A percentile compares a stretch with the other conserved stretches of the same genome.
Evolutionary conservation across 1,284 basidiomycete species (phyloP).

Genomic region (Microbotryum lychnidis-dioicae): DNA sequence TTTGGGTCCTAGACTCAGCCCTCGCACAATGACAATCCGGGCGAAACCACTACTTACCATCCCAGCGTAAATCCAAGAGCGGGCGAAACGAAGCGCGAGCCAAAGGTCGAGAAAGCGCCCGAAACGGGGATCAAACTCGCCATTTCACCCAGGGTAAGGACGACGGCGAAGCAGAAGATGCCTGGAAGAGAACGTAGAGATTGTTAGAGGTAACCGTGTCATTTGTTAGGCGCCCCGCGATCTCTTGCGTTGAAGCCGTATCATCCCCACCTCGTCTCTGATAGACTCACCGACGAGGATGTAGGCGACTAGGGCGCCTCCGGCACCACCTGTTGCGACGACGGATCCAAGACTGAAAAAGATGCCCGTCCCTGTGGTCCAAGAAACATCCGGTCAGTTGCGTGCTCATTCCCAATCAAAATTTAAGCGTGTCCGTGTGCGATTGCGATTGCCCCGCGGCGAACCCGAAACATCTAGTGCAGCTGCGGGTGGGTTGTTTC

Average conservation of each 20-base stretch:
- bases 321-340: conserved; percentile 22
- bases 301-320: conserved; percentile 18
- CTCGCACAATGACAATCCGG: neutral
- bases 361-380: conserved; percentile 1
- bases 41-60: neutral
- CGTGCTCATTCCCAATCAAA: neutral
- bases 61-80: conserved; percentile 17
- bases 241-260: neutral
- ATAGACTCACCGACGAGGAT: conserved; percentile 2
- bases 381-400: neutral
- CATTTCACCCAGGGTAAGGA: conserved; percentile 22
- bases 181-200: neutral
- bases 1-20: neutral
- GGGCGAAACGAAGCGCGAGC: conserved; percentile 11
- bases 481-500: neutral
- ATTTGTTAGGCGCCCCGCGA: neutral
- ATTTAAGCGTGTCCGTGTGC: neutral
- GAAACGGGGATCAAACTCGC: conserved; percentile 7
- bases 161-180: conserved; percentile 2
- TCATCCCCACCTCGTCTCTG: neutral
- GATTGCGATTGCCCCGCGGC: neutral
- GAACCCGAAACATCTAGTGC: neutral
- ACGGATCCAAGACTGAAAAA: conserved; percentile 11
- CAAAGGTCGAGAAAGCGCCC: conserved; percentile 17
- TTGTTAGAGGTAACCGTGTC: neutral